Evolutionary conservation across 768 basidiomycete genomes (phyloP).

Genomic region (Leccinum subgranulosum): DNA sequence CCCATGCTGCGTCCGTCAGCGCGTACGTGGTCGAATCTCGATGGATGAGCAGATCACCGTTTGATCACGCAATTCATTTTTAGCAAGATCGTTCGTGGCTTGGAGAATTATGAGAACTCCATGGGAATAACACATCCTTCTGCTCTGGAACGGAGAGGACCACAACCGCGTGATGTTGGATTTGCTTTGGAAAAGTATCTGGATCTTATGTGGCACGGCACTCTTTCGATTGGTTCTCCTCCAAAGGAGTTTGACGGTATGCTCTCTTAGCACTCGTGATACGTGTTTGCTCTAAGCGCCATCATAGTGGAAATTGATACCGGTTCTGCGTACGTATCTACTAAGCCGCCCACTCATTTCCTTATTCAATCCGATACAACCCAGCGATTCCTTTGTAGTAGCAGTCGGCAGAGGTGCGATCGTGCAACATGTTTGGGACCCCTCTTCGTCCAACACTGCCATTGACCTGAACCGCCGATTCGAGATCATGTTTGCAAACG

Average conservation of each 20-base stretch:
- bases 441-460: background rate
- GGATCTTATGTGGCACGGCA: background rate
- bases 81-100: background rate
- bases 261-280: background rate
- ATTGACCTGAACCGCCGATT: background rate
- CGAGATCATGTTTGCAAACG: background rate
- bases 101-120: background rate
- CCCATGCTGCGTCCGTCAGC: background rate
- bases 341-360: background rate
- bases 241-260: background rate
- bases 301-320: background rate
- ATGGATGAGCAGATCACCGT: background rate
- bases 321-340: background rate
- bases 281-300: background rate
- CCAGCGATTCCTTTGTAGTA: background rate
- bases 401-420: background rate
- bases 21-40: background rate
- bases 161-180: background rate
- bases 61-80: background rate
- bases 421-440: background rate
- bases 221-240: background rate
- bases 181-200: background rate
- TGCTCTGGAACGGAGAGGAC: background rate
- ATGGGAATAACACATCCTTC: background rate
- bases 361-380: background rate